Percentiles rank a stretch among this genome's conserved stretches.
These are phyloP conservation scores for Puya raimondii DNA, from an alignment of 176 grass and related monocot species.

Conservation along the genomic window DNA sequence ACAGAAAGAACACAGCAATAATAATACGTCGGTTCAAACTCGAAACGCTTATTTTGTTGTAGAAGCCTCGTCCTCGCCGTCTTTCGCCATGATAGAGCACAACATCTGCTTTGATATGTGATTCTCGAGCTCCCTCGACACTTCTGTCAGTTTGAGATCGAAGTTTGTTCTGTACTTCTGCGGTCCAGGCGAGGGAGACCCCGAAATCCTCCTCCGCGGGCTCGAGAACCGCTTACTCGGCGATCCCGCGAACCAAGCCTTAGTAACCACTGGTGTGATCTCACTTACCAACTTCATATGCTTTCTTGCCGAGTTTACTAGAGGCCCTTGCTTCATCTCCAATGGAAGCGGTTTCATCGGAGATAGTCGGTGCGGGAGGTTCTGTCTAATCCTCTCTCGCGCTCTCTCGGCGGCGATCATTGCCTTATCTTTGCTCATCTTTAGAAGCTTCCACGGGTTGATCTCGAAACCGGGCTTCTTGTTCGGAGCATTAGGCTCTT, in stretches of 20 bases:
- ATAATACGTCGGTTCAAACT: neutral
- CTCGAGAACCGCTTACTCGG: conserved; percentile 50
- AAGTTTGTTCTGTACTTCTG: conserved; percentile 68
- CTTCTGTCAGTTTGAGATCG: conserved; percentile 56
- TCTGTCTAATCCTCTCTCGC: conserved; percentile 57
- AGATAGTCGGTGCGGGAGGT: conserved; percentile 23
- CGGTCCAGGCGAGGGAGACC: conserved; percentile 51
- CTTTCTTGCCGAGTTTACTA: conserved; percentile 36
- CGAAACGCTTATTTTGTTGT: conserved; percentile 20
- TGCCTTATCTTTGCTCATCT: conserved; percentile 87
- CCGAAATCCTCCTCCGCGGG: conserved; percentile 66
- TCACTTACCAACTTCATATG: conserved; percentile 33
- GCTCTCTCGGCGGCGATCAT: conserved; percentile 69
- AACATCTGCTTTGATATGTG: conserved; percentile 80
- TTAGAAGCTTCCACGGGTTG: conserved; percentile 78
- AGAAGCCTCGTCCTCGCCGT: conserved; percentile 45
- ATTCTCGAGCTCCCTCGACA: conserved; percentile 77
- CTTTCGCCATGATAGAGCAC: conserved; percentile 59
- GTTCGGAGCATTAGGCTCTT: conserved; percentile 33
- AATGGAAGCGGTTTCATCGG: conserved; percentile 67
- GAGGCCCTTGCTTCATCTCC: conserved; percentile 73
- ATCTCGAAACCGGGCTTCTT: conserved; percentile 59
- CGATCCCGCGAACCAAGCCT: conserved; percentile 53
- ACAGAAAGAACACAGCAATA: neutral
- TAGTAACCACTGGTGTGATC: conserved; percentile 42